Base-by-base conservation (phyloP, 2,329 filamentous ascomycete species). In the Fusarium hainanense region DNA sequence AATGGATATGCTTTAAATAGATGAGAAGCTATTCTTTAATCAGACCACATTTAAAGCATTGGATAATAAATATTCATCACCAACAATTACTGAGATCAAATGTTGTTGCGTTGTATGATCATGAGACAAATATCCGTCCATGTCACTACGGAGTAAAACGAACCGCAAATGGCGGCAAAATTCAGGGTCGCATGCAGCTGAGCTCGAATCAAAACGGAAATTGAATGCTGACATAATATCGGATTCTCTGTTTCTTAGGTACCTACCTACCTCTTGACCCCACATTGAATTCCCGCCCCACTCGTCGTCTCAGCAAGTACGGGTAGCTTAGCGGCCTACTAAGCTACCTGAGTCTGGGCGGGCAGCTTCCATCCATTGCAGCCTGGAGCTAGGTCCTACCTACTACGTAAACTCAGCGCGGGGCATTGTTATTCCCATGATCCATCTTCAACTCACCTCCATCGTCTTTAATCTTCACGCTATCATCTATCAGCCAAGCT, bases 351-450 rank as follows among this genome's bases (percentile, higher is more conserved):
- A 18, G 18, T 37, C 34, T 10, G 18, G 34, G 30, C 30, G 30
- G 30, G 18, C 18, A 37, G 34, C 34, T 37, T 37, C 21, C 21
- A 21, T 21, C 21, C 21, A 21, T 21, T 37, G 34, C 34, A 37
- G 40, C 28, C 27, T 54, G 16, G 30, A 54, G 51, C 51, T 54
- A n/a, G 30, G 44, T n/a, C 52, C 34, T 37, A 7, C 12, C 28
- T 30, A 30, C 28, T 30, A 37, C 18, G 18, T 47, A 44, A 21
- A 30, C 41, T 57, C 21, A 20, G 37, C 62, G 69, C 68, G 69
- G 69, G 69, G 69, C 66, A 65, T 61, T 42, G 40, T 65, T 63
- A 51, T 58, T 64, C 57, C 54, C 54, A 56, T 44, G 25, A 57
- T 49, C 44, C 25, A 49, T 43, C 51, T 21, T 16, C 40, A 50